Base-by-base conservation (phyloP, 371 early-diverging fungal genomes). In the Mycotypha africana region DNA sequence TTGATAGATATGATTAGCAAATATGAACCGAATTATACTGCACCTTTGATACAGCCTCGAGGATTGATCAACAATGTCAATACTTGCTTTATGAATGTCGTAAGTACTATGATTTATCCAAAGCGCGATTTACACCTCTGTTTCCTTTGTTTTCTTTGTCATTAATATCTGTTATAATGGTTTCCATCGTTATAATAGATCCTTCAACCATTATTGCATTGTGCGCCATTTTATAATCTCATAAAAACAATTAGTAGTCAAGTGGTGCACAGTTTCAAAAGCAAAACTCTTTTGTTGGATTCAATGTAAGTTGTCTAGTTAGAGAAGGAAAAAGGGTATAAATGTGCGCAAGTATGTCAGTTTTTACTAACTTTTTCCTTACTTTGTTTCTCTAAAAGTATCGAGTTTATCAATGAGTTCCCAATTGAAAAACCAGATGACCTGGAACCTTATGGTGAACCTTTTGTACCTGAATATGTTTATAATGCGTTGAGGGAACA, bases 71-170 rank as follows among this genome's bases (percentile, higher is more conserved):
- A 97, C 58, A 88, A 83, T 46, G 96, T 96, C 34, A 97, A 97
- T 70, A 93, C 89, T 68, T 97, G 98, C 65, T 97, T 93, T 58
- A 90, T 96, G 90, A 97, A 96, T 58, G 92, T 89, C 26, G 84
- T 85, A 67, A 44, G 70, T n/a, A n/a, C n/a, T n/a, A n/a, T n/a
- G n/a, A n/a, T 59, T 19, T 22, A n/a, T n/a, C n/a, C n/a, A n/a
- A n/a, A n/a, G n/a, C n/a, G n/a, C n/a, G n/a, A n/a, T n/a, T n/a
- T n/a, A n/a, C n/a, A n/a, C n/a, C n/a, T n/a, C n/a, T n/a, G n/a
- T 8, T 28, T 8, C 11, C 28, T 28, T 8, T 8, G 11, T 28
- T 28, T 28, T 28, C 11, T 28, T 28, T 28, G 11, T 28, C 5
- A 28, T 11, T 8, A 8, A 28, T 11, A 28, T 8, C 5, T 28